A percentile compares a stretch with the other conserved stretches of the same genome.
Evolutionary conservation across 306 rosid genomes (phyloP).

Genomic region (Benincasa hispida): DNA sequence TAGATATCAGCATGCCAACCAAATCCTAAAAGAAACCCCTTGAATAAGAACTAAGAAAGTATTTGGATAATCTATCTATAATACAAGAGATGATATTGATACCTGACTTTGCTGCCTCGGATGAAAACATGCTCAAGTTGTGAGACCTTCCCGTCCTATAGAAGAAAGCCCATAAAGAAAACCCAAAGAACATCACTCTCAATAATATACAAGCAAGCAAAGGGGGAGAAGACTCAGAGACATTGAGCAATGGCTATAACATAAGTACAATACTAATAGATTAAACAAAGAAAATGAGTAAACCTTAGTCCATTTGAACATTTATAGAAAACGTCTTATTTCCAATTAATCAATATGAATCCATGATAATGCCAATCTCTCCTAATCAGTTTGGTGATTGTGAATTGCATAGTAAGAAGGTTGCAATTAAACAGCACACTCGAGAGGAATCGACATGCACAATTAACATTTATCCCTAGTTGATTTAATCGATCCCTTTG

Average conservation of each 20-base stretch:
- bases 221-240: neutral
- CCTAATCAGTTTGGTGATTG: neutral
- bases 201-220: neutral
- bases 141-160: constrained; percentile 82
- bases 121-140: constrained; percentile 97
- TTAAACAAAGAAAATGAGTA: neutral
- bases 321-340: neutral
- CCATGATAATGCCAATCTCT: neutral
- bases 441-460: neutral
- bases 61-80: neutral
- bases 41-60: neutral
- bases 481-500: neutral
- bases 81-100: neutral
- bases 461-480: neutral
- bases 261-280: neutral
- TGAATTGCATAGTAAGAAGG: neutral
- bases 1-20: neutral
- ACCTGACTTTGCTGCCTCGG: constrained; percentile 99
- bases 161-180: constrained; percentile 10
- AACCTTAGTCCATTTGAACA: neutral
- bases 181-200: neutral
- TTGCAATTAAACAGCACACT: neutral
- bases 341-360: neutral
- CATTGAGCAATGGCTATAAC: neutral
- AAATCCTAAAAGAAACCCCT: neutral